Percentiles rank a stretch among this genome's conserved stretches.
Conservation (phyloP, 129 eudicot species). For the Flaveria robusta region DNA sequence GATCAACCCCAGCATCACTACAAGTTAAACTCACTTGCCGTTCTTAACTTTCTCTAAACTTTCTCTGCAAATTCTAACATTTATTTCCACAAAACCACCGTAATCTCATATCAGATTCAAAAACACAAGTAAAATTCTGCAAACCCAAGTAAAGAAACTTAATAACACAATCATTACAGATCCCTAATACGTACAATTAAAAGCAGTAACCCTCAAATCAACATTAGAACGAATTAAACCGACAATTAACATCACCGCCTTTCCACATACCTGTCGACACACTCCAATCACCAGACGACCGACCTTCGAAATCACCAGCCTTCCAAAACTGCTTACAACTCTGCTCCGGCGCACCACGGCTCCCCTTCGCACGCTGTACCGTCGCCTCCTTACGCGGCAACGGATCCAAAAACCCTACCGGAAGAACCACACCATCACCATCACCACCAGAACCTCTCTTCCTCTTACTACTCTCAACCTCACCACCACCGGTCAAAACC, state of each 20-base stretch:
- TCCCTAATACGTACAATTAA: constrained; percentile 15
- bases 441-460: constrained; percentile 34
- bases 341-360: background rate
- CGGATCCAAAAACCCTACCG: constrained; percentile 63
- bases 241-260: constrained; percentile 9
- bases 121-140: background rate
- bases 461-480: constrained; percentile 15
- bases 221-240: constrained; percentile 11
- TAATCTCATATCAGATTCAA: background rate
- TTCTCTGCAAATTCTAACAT: background rate
- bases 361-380: constrained; percentile 14
- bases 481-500: constrained; percentile 18
- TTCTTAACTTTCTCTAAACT: no score
- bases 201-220: background rate
- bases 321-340: constrained; percentile 74
- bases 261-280: constrained; percentile 39
- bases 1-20: no score
- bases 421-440: constrained; percentile 37
- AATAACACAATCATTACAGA: background rate
- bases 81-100: background rate
- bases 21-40: no score
- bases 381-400: constrained; percentile 32
- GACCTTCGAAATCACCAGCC: constrained; percentile 72
- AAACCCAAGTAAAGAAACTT: background rate
- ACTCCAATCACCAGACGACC: constrained; percentile 40